phyloP scores from a whole-genome alignment of 441 rosid species.

The Breynia disticha region DNA sequence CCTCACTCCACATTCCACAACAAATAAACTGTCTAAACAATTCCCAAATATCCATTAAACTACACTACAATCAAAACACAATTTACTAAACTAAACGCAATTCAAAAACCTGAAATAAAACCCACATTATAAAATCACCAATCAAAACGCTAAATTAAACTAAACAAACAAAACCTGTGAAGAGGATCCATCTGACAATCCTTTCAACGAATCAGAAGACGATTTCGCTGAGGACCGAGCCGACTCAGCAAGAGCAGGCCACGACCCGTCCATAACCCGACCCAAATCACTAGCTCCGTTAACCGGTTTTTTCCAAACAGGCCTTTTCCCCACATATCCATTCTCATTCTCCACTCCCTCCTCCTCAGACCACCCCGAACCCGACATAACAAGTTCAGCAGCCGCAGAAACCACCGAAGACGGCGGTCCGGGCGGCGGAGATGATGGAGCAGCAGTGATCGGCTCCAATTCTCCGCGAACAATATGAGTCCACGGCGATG shows the following conservation, averaged over 20 bases:
- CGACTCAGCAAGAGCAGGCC: constrained; percentile 86
- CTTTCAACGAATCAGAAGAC: constrained; percentile 55
- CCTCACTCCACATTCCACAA: too few relatives aligned
- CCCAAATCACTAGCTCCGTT: constrained; percentile 45
- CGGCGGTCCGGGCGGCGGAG: constrained; percentile 22
- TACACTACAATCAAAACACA: too few relatives aligned
- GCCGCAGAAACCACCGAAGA: constrained; percentile 15
- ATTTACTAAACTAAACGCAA: too few relatives aligned
- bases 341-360: constrained; percentile 36
- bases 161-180: constrained; percentile 29
- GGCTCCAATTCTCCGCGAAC: constrained; percentile 40
- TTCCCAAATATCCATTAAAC: too few relatives aligned
- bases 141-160: neutral
- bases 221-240: constrained; percentile 45
- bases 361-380: constrained; percentile 21
- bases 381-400: constrained; percentile 11
- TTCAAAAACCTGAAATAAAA: too few relatives aligned
- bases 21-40: too few relatives aligned
- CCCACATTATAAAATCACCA: too few relatives aligned
- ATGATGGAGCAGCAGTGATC: constrained; percentile 11
- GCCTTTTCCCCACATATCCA: constrained; percentile 56
- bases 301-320: constrained; percentile 65
- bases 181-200: constrained; percentile 44
- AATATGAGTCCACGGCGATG: constrained; percentile 50
- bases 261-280: constrained; percentile 66